Evolutionary conservation across 495 filamentous ascomycete species (phyloP).

Genomic region (Alectoria sarmentosa): DNA sequence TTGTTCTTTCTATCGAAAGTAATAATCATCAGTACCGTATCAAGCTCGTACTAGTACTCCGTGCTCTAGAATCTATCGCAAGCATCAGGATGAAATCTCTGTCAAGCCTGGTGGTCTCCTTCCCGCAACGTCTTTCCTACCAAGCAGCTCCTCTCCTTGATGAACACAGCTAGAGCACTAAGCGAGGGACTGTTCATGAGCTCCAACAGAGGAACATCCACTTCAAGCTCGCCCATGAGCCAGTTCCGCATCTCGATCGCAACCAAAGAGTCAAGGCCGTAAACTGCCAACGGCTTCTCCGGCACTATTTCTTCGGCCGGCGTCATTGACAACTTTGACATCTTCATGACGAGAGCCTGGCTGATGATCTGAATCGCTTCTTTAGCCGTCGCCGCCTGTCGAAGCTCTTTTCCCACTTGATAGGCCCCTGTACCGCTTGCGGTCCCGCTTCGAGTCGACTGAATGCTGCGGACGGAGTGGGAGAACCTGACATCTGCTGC

Average conservation of each 20-base stretch:
- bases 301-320: constrained; percentile 31
- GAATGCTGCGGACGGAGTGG: not conserved
- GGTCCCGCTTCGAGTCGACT: too few relatives aligned
- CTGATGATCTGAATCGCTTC: not conserved
- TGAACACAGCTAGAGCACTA: too few relatives aligned
- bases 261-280: constrained; percentile 35
- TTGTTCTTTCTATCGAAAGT: too few relatives aligned
- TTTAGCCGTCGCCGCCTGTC: constrained; percentile 34
- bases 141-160: too few relatives aligned
- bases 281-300: constrained; percentile 23
- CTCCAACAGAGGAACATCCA: constrained; percentile 32
- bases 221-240: constrained; percentile 28
- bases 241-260: constrained; percentile 36
- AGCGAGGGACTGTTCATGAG: constrained; percentile 29
- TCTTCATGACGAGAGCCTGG: constrained; percentile 4
- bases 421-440: too few relatives aligned
- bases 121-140: not conserved
- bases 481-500: not conserved
- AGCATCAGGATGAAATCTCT: too few relatives aligned
- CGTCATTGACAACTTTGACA: constrained; percentile 11
- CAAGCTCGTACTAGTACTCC: too few relatives aligned
- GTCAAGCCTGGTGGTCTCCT: too few relatives aligned
- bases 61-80: too few relatives aligned
- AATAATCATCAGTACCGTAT: too few relatives aligned
- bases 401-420: not conserved